Percentiles rank a stretch among this genome's conserved stretches.
Conservation (phyloP, 1,139 yeast species). For the Geotrichum candidum region DNA sequence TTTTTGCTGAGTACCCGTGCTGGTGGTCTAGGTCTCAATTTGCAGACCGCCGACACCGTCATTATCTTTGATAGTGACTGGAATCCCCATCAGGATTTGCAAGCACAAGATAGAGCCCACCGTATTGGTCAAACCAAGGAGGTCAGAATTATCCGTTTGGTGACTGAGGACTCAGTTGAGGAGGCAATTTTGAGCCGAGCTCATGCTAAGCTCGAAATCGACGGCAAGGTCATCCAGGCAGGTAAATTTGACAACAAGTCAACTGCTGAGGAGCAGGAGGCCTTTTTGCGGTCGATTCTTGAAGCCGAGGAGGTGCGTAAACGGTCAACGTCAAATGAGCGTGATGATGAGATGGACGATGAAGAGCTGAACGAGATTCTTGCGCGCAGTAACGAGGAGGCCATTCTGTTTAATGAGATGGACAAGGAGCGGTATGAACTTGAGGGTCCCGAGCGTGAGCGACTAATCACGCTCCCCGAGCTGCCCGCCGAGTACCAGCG, state of each 20-base stretch:
- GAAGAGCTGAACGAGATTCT: conserved; percentile 82
- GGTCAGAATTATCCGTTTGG: conserved; percentile 84
- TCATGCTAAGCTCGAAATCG: conserved; percentile 87
- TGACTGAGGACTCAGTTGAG: conserved; percentile 90
- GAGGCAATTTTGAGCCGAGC: conserved; percentile 93
- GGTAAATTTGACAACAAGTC: conserved; percentile 97
- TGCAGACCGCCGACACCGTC: conserved; percentile 96
- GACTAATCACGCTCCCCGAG: conserved; percentile 66
- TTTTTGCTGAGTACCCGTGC: conserved; percentile 92
- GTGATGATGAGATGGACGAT: conserved; percentile 48
- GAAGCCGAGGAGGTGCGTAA: conserved; percentile 66
- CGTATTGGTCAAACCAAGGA: conserved; percentile 97
- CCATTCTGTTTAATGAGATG: conserved; percentile 54
- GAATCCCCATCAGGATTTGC: conserved; percentile 99
- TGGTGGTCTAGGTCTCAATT: conserved; percentile 92
- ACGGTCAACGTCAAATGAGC: conserved; percentile 47
- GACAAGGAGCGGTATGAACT: conserved; percentile 57
- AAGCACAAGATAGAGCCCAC: conserved; percentile 98
- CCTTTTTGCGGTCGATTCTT: conserved; percentile 71
- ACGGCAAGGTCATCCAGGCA: conserved; percentile 97
- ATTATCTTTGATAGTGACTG: conserved; percentile 95
- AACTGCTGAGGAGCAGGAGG: conserved; percentile 95
- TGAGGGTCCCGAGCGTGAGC: conserved; percentile 27
- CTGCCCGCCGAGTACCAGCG: conserved; percentile 76
- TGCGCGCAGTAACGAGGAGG: conserved; percentile 77